Conservation (phyloP, 176 grass and related monocot species). For the Lolium rigidum region DNA sequence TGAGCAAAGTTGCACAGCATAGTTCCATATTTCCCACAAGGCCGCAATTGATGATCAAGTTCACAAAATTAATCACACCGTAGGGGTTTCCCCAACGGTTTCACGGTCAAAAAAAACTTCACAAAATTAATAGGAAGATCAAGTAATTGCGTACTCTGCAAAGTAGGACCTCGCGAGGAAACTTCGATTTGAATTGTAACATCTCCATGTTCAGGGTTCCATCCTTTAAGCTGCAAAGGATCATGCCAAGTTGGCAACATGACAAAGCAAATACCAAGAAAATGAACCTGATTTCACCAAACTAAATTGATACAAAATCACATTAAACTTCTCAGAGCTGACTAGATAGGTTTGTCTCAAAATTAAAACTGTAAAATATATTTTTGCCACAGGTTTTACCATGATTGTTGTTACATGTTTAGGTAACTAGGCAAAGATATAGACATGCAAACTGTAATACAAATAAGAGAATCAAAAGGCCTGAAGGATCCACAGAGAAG, state of each 20-base stretch:
- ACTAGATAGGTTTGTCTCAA: slow-evolving; percentile 7
- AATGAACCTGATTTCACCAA: background rate
- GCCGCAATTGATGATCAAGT: background rate
- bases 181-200: slow-evolving; percentile 84
- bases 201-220: slow-evolving; percentile 96
- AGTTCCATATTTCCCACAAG: background rate
- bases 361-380: slow-evolving; percentile 2
- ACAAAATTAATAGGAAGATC: background rate
- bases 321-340: background rate
- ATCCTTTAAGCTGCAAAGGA: slow-evolving; percentile 84
- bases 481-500: background rate
- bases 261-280: slow-evolving; percentile 37
- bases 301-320: background rate
- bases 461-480: slow-evolving; percentile 3
- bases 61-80: background rate
- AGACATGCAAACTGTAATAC: background rate
- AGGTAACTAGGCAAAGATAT: background rate
- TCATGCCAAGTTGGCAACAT: slow-evolving; percentile 19
- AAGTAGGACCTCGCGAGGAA: slow-evolving; percentile 93
- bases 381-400: background rate
- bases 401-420: background rate
- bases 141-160: slow-evolving; percentile 75
- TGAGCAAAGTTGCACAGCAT: slow-evolving; percentile 13
- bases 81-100: too few species aligned
- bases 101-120: background rate